phyloP scores from a whole-genome alignment of 2,329 filamentous ascomycete species.

The Verticillium dahliae region DNA sequence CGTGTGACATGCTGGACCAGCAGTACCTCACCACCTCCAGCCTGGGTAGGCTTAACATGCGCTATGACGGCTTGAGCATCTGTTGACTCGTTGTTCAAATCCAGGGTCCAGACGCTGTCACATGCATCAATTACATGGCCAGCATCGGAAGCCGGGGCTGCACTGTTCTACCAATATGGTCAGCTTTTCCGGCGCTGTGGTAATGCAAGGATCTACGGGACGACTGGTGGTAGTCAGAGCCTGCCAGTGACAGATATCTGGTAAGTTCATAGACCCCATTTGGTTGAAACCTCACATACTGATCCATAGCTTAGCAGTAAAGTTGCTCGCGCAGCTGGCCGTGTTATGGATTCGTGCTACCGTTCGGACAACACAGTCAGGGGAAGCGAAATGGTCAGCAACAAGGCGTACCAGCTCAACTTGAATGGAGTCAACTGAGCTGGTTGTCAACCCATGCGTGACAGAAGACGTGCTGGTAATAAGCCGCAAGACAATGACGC shows the following conservation, averaged over 20 bases:
- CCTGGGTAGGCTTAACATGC: background rate
- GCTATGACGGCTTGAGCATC: background rate
- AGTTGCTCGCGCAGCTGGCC: background rate
- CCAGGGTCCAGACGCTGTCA: background rate
- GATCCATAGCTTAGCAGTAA: background rate
- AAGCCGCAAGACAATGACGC: background rate
- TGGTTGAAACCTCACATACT: background rate
- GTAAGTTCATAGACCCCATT: background rate
- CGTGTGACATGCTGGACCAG: background rate
- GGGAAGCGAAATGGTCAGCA: background rate
- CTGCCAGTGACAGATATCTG: background rate
- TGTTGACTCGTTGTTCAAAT: background rate
- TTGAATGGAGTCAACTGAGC: background rate
- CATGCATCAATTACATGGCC: background rate
- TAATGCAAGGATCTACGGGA: background rate
- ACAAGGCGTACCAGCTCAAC: background rate
- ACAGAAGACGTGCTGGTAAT: background rate
- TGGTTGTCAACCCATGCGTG: background rate
- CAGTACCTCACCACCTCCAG: background rate
- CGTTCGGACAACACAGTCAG: background rate
- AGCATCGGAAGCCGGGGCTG: background rate
- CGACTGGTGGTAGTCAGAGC: background rate
- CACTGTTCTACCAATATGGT: background rate
- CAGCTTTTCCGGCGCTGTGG: background rate
- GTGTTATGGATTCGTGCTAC: constrained; percentile 1